Evolutionary conservation across 176 grass and related monocot genomes (phyloP), one percentile per base, ranked within the genome.

Genomic region (Rhynchospora tenuis): DNA sequence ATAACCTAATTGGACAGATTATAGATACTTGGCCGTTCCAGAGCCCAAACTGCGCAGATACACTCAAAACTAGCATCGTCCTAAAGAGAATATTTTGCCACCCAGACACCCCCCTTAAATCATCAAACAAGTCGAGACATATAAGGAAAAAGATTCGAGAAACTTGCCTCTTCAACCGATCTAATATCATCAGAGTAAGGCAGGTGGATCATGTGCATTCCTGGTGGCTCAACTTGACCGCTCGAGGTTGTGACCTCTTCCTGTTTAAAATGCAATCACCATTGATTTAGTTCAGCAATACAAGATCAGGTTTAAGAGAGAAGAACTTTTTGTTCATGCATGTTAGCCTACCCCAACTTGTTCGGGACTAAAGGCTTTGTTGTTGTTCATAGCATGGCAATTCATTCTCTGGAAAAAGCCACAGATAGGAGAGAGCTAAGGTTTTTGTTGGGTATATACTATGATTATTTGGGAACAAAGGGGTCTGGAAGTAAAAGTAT

Each of bases 161-260:
- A 75, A 3, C 86, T 84, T 91, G 82, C 92, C 93, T 98, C 90
- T 90, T 98, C 95, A 84, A 86, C 87, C 76, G 88, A 66, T 87
- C 95, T 94, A 76, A 98, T 91, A 87, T 95, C 95, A 86, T 95
- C 90, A 0, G 90, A 98, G 81, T 98, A 98, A 75, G 95, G 95
- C 89, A 98, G 87, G 92, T 91, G 90, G 68, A 98, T 91, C 90
- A 98, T 93, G 79, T 98, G 89, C 89, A 98, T 91, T 89, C 95
- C 95, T 82, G 95, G 91, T 2, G 95, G 89, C 71, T 93, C 92
- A 56, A 83, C 82, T 90, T 98, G 95, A 84, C 74, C 74, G 31
- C 86, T 80, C 65, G 91, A 91, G 83, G 82, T 91, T 85, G 77
- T 78, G 83, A 94, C 60, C 47, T 94, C 95, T 88, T 93, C 95